These are phyloP conservation scores for Plenodomus tracheiphilus DNA, from an alignment of 2,329 filamentous ascomycete genomes.

Conservation along the genomic window DNA sequence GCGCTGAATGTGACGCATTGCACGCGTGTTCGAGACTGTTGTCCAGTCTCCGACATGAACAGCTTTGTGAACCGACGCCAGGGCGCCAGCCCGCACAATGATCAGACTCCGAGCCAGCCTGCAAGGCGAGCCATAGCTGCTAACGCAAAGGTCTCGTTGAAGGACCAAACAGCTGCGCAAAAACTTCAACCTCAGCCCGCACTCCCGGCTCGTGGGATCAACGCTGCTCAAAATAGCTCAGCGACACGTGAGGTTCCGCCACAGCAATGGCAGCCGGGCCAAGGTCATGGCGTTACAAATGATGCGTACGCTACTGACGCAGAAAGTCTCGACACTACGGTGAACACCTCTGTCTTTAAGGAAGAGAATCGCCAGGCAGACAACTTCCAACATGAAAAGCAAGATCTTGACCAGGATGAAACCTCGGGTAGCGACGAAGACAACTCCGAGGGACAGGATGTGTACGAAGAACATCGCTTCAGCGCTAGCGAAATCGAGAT, in stretches of 20 bases:
- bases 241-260: conserved; percentile 1
- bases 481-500: not conserved
- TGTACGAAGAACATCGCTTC: conserved; percentile 2
- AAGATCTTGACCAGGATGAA: conserved; percentile 10
- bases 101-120: conserved; percentile 11
- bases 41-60: conserved; percentile 15
- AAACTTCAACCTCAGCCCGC: conserved; percentile 10
- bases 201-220: conserved; percentile 9
- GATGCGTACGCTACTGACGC: conserved; percentile 44
- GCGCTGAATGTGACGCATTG: not conserved
- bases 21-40: not conserved
- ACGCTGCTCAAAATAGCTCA: conserved; percentile 14
- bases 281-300: conserved; percentile 15
- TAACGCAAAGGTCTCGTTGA: conserved; percentile 24
- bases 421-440: conserved; percentile 14
- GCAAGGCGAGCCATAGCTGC: conserved; percentile 22
- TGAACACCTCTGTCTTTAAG: conserved; percentile 24
- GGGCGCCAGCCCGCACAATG: conserved; percentile 19
- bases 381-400: conserved; percentile 9
- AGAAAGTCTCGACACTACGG: conserved; percentile 42
- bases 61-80: conserved; percentile 22
- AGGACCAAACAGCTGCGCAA: conserved; percentile 10
- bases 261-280: conserved; percentile 17
- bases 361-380: conserved; percentile 19
- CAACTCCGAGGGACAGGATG: conserved; percentile 5